Evolutionary conservation across 2,329 filamentous ascomycete genomes (phyloP), one percentile per base, ranked within the genome.

Genomic region (Metarhizium sp.): DNA sequence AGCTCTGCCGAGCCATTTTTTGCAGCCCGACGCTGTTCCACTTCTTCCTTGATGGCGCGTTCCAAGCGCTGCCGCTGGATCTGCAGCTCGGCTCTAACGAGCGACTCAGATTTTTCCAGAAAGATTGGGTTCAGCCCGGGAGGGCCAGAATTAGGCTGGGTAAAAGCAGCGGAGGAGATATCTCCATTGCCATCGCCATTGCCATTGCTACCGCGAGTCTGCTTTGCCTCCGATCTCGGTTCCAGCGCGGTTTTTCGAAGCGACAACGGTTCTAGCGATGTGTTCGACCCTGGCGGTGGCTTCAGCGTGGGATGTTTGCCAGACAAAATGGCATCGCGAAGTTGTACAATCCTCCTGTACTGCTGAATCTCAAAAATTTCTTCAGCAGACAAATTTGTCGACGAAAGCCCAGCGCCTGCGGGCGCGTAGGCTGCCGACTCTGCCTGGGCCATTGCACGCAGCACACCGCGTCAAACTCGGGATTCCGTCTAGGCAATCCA

Each of bases 11-110:
- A 75, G 32, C 70, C 67, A 66, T 75, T 77, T 57, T 73, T 71
- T 34, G 71, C 66, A 57, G 69, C 66, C 55, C 73, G 76, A 57
- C 75, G 75, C 61, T 88, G 81, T 57, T 92, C 88, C 62, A 88
- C 73, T 69, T 95, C 87, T 53, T 95, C 87, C 69, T 82, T 85
- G 63, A 97, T 71, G 40, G 78, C 74, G 61, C 85, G 84, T 71
- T 97, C 94, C 64, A 96, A 76, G 60, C 87, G 83, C 71, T 92
- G 84, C 59, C 92, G 84, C 71, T 90, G 89, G 59, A 92, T 72
- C 67, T 87, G 83, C 58, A 90, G 75, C 72, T 95, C 90, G 66
- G 90, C 90, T 73, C 84, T 87, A 67, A 94, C 84, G 62, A 95
- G 77, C 67, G 89, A 84, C 67, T 90, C 87, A 62, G 91, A 92